Evolutionary conservation across 2,329 filamentous ascomycete species (phyloP), one percentile per base, ranked within the genome.

Genomic region (Cordyceps fumosorosea): DNA sequence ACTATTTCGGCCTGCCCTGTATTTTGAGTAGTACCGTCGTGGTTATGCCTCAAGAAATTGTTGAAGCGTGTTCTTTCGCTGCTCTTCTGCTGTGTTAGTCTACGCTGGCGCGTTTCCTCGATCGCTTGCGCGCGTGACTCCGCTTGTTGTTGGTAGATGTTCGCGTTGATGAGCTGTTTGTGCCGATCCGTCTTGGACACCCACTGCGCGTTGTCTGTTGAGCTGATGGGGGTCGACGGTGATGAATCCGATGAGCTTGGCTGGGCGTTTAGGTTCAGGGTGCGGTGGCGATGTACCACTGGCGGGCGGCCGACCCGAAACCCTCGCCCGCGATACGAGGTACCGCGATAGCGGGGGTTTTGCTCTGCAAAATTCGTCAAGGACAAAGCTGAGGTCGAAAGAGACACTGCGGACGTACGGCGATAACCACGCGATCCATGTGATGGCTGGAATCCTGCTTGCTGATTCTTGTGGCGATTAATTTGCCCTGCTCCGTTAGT

Each of bases 131-230:
- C 78, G 51, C 89, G 84, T 34, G 83, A 83, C 70, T 90, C 84
- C 12, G 82, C 80, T 64, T 91, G 87, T 72, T 90, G 88, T 65
- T 92, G 87, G 72, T 89, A 95, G 1, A 93, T 84, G 18, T 85
- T 84, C 22, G 88, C 84, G 71, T 93, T 96, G 74, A 96, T 95
- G 47, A 96, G 78, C 73, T 96, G 90, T 71, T 90, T 84, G 71
- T 93, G 89, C 56, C 89, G 88, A 72, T 90, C 89, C 56, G 81
- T 88, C 71, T 87, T 89, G 6, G 86, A 84, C 48, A 95, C 83
- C 85, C 89, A 93, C 3, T 70, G 71, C 37, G 70, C 63, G 10
- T 65, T 67, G 32, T 65, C 68, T 60, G 44, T 62, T 7, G 67
- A 65, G 20, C 84, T 74, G 26, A 68, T 68, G 26, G 66, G 65